Evolutionary conservation across 2,329 filamentous ascomycete genomes (phyloP).

Genomic region (Biscogniauxia mediterranea): DNA sequence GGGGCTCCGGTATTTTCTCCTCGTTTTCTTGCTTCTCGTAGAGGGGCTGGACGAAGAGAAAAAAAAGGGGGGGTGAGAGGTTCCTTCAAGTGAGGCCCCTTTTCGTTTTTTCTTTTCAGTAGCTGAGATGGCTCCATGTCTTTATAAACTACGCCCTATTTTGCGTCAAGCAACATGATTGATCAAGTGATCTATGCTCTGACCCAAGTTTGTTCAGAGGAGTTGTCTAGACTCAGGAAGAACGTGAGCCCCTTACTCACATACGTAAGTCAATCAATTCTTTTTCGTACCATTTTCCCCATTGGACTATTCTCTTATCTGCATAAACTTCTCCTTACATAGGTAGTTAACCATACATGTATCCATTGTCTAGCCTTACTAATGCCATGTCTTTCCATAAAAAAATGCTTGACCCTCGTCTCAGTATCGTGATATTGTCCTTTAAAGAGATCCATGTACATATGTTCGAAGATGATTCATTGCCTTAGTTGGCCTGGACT

Average conservation of each 20-base stretch:
- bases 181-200: neutral
- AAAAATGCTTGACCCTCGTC: neutral
- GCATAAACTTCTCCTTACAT: neutral
- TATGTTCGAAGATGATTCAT: no score
- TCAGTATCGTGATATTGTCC: no score
- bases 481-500: no score
- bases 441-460: no score
- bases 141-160: neutral
- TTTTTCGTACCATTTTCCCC: neutral
- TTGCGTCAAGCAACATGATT: neutral
- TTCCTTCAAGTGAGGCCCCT: neutral
- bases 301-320: neutral
- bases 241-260: neutral
- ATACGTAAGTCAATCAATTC: neutral
- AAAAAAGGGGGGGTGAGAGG: no score
- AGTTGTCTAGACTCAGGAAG: neutral
- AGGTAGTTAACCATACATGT: neutral
- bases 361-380: neutral
- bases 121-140: neutral
- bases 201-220: neutral
- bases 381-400: neutral
- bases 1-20: no score
- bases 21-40: neutral
- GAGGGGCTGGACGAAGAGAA: neutral
- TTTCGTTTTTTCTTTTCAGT: no score